These are phyloP conservation scores for Fraxinus excelsior DNA, from an alignment of 257 asterid genomes.

Conservation along the genomic window DNA sequence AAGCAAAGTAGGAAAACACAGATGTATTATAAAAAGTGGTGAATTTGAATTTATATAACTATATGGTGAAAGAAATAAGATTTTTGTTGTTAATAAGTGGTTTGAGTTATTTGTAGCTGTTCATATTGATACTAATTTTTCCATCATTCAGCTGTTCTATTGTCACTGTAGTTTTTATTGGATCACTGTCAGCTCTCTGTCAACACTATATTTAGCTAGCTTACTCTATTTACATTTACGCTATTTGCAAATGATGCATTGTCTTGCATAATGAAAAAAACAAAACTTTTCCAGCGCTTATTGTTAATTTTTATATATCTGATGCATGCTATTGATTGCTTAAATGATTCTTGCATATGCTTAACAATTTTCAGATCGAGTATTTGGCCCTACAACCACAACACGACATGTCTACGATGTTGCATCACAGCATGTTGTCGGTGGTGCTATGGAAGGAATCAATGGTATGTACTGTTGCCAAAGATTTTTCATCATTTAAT, in stretches of 20 bases:
- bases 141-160: neutral
- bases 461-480: slow-evolving; percentile 53
- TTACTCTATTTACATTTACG: slow-evolving; percentile 17
- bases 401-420: slow-evolving; percentile 97
- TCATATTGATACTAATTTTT: neutral
- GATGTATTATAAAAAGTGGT: neutral
- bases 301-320: slow-evolving; percentile 10
- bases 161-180: neutral
- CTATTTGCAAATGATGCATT: slow-evolving; percentile 1
- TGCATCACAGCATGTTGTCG: slow-evolving; percentile 86
- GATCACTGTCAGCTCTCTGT: neutral
- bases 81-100: slow-evolving; percentile 10
- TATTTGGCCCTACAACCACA: slow-evolving; percentile 98
- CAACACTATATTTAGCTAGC: slow-evolving; percentile 8
- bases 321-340: slow-evolving; percentile 3
- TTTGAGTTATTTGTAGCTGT: neutral
- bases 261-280: neutral
- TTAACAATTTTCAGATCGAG: slow-evolving; percentile 66
- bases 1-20: neutral
- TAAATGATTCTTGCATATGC: slow-evolving; percentile 23
- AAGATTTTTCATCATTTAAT: neutral
- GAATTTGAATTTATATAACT: neutral
- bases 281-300: slow-evolving; percentile 3
- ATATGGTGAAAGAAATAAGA: slow-evolving; percentile 14
- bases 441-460: slow-evolving; percentile 97